Base-by-base conservation (phyloP, 106 monocot genomes). In the Cymbidium sinense region DNA sequence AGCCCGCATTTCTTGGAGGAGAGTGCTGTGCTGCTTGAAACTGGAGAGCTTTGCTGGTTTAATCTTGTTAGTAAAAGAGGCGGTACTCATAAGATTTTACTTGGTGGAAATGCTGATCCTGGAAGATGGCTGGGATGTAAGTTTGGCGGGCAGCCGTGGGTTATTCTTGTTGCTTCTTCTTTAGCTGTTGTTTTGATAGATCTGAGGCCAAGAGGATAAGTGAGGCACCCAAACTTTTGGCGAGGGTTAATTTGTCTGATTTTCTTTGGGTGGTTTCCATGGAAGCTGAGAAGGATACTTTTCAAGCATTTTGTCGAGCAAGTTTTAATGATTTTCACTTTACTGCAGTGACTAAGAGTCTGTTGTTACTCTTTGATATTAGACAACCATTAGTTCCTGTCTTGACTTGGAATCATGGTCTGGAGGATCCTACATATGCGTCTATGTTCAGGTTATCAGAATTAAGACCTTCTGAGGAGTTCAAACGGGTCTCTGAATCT, bases 141-240 rank as follows among this genome's bases (percentile, higher is more conserved):
- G 23, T 98, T 84, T 69, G 89, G 90, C 36, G 84, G 76, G 73
- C 84, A 87, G 73, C 91, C 91, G 2, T 91, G 91, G 91, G 47
- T 81, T 39, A 54, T 91, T 76, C 62, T 88, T 19, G 84, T 88
- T 55, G 84, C 77, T 34, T 81, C 81, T 75, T 80, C 78, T 9
- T 31, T 25, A 2, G 74, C 62, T 20, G 82, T 88, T 41, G 37
- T 85, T 34, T 6, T 75, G 73, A 64, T 91, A 50, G 86, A 91
- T 83, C 77, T 91, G 78, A 82, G 91, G 79, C 50, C 52, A 10
- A 35, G 50, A 64, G 47, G 17, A 82, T 21, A 7, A 41, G 12
- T 3, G 73, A 67, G 27, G 25, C 18, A 47, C 78, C 82, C 20
- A 79, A 28, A 27, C 64, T 86, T 77, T 64, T 91, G 78, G 84